Conservation (phyloP, 1,284 basidiomycete genomes). For the Heterobasidion irregulare region DNA sequence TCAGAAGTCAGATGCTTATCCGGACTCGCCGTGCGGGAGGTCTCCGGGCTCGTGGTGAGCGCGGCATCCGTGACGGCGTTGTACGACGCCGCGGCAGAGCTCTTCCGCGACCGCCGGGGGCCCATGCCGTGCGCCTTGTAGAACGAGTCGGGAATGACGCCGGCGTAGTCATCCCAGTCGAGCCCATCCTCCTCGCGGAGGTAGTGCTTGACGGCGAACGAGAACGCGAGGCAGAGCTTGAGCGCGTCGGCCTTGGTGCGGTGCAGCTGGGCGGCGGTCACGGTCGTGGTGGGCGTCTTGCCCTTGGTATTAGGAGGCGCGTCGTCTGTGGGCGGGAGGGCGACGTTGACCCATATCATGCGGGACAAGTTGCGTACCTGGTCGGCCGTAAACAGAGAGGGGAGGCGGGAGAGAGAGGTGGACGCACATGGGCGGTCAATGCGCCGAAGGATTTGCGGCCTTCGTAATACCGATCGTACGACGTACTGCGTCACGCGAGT, state of each 20-base stretch:
- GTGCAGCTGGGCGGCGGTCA: slow-evolving; percentile 51
- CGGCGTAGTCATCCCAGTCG: slow-evolving; percentile 56
- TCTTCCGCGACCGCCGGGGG: slow-evolving; percentile 13
- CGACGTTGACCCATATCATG: slow-evolving; percentile 75
- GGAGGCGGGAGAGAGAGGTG: not conserved
- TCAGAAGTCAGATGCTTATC: not conserved
- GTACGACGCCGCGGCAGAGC: slow-evolving; percentile 34
- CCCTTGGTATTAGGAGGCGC: slow-evolving; percentile 33
- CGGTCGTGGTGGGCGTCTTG: slow-evolving; percentile 35
- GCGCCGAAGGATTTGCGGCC: slow-evolving; percentile 77
- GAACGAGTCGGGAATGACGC: slow-evolving; percentile 56
- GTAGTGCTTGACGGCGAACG: slow-evolving; percentile 69
- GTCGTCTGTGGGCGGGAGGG: slow-evolving; percentile 49
- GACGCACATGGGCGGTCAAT: slow-evolving; percentile 50
- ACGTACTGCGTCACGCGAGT: slow-evolving; percentile 38
- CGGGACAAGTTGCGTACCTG: slow-evolving; percentile 56
- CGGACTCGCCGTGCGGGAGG: not conserved
- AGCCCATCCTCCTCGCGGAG: slow-evolving; percentile 69
- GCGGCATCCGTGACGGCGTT: slow-evolving; percentile 22
- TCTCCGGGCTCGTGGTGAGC: slow-evolving; percentile 4
- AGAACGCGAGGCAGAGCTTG: slow-evolving; percentile 61
- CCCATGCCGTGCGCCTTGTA: slow-evolving; percentile 21
- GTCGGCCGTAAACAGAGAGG: slow-evolving; percentile 1
- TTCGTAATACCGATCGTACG: slow-evolving; percentile 78
- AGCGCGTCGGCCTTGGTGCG: slow-evolving; percentile 66